Base-by-base conservation (phyloP, 495 filamentous ascomycete species). In the Talaromyces nanjingensis region DNA sequence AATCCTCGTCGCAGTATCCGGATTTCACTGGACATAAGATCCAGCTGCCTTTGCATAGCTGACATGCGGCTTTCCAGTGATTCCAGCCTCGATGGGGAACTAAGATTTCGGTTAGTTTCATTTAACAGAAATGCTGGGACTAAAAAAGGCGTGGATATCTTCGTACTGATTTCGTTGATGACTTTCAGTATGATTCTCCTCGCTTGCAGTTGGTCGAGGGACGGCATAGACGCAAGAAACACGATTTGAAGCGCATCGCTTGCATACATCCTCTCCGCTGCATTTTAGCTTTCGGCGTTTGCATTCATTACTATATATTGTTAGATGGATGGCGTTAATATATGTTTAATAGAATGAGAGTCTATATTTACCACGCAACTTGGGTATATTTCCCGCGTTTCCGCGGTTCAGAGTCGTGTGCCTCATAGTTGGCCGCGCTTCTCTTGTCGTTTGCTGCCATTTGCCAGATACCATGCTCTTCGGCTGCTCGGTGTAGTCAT, bases 241-340 rank as follows among this genome's bases (percentile, higher is more conserved):
- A 64, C 91, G 62, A 27, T 77, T 69, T 7, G 72, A 89, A 63
- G 85, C 86, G 73, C 92, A 96, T 67, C 92, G 83, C 62, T 87
- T 83, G 69, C 92, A 96, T 2, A 88, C 86, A 1, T 77, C 81
- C 64, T 91, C 84, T 47, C 92, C 92, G 71, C 92, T 93, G 73
- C 92, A 96, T 72, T 94, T 96, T 73, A 96, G 88, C 76, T 96
- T 96, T 55, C 92, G 87, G 24, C 91, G 81, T 68, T 96, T 96
- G 78, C 92, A 96, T 71, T 96, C 90, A 69, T 93, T 96, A 66
- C 81, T 83, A 53, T 6, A 27, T 1, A 55, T 11, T 27, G 24
- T 55, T n/a, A 55, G 52, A 55, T 29, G 52, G 9, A 20, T 27
- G 52, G 7, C 27, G 2, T 37, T 33, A 2, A 55, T 45, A 31